Evolutionary conservation across 2,329 filamentous ascomycete genomes (phyloP).

Genomic region (Madurella mycetomatis): DNA sequence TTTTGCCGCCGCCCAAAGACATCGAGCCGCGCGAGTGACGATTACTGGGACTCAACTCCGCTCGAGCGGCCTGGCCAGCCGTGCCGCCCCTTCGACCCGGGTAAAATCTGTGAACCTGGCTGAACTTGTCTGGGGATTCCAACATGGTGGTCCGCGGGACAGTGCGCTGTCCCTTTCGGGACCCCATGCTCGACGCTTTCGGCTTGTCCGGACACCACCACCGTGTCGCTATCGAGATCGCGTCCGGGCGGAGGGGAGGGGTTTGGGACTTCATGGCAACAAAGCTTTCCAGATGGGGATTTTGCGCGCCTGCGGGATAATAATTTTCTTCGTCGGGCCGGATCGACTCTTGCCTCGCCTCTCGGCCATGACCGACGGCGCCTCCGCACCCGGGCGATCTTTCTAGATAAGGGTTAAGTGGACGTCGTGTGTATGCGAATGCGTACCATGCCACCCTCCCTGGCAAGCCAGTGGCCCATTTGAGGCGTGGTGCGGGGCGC

Average conservation of each 20-base stretch:
- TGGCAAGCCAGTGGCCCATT: no score
- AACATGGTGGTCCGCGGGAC: slow-evolving; percentile 21
- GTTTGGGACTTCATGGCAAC: slow-evolving; percentile 1
- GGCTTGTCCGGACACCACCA: slow-evolving; percentile 1
- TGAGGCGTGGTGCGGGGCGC: not conserved
- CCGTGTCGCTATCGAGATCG: slow-evolving; percentile 5
- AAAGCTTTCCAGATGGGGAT: not conserved
- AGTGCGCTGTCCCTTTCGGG: slow-evolving; percentile 1
- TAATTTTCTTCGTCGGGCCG: slow-evolving; percentile 16
- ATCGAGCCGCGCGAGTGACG: slow-evolving; percentile 2
- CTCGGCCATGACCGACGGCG: slow-evolving; percentile 20
- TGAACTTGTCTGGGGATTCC: slow-evolving; percentile 21
- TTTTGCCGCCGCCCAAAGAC: slow-evolving; percentile 15
- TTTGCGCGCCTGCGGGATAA: not conserved
- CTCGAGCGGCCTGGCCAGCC: slow-evolving; percentile 17
- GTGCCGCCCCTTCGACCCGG: slow-evolving; percentile 25
- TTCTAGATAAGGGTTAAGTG: not conserved
- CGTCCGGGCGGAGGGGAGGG: no score
- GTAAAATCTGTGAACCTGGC: slow-evolving; percentile 25
- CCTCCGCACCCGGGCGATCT: slow-evolving; percentile 11
- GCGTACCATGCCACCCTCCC: not conserved
- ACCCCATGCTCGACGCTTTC: slow-evolving; percentile 6
- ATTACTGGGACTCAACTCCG: slow-evolving; percentile 3
- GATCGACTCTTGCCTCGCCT: slow-evolving; percentile 14
- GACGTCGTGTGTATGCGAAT: not conserved